These are phyloP conservation scores for Zymoseptoria tritici DNA, from an alignment of 2,329 filamentous ascomycete genomes.

Conservation along the genomic window DNA sequence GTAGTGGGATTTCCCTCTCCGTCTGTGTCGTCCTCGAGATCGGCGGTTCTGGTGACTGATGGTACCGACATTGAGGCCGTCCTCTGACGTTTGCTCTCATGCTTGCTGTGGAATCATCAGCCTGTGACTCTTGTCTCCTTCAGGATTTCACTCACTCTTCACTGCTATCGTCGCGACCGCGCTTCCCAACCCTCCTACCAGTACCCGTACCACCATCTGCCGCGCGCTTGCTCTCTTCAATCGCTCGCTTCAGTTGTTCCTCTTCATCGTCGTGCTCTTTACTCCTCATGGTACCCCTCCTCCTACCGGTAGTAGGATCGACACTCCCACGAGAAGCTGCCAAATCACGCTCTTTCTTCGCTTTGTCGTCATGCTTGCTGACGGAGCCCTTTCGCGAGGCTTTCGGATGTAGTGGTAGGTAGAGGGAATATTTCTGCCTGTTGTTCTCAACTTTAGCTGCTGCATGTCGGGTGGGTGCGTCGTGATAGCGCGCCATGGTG, in stretches of 20 bases:
- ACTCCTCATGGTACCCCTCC: slow-evolving; percentile 95
- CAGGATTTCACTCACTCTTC: slow-evolving; percentile 68
- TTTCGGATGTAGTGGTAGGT: slow-evolving; percentile 50
- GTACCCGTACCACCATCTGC: slow-evolving; percentile 49
- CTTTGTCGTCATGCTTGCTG: slow-evolving; percentile 53
- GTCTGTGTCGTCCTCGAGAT: slow-evolving; percentile 59
- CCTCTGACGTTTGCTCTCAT: slow-evolving; percentile 70
- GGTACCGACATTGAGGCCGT: slow-evolving; percentile 65
- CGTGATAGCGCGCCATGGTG: slow-evolving; percentile 24
- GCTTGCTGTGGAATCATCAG: slow-evolving; percentile 43
- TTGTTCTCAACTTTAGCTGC: slow-evolving; percentile 24
- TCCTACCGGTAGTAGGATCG: slow-evolving; percentile 59
- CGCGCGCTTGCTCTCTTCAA: slow-evolving; percentile 91
- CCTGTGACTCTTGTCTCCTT: background rate
- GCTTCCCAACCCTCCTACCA: slow-evolving; percentile 62
- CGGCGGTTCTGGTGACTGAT: slow-evolving; percentile 40
- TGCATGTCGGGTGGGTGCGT: slow-evolving; percentile 15
- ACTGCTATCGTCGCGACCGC: slow-evolving; percentile 81
- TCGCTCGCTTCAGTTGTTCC: slow-evolving; percentile 76
- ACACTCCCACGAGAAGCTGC: slow-evolving; percentile 44
- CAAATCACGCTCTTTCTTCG: slow-evolving; percentile 51
- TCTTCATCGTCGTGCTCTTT: slow-evolving; percentile 94
- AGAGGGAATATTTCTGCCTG: slow-evolving; percentile 57
- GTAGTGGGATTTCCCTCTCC: slow-evolving; percentile 46
- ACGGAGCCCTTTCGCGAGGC: slow-evolving; percentile 57